Percentiles rank a stretch among this genome's conserved stretches.
These are phyloP conservation scores for Stachybotrys chartarum DNA, from an alignment of 2,329 filamentous ascomycete genomes.

Conservation along the genomic window DNA sequence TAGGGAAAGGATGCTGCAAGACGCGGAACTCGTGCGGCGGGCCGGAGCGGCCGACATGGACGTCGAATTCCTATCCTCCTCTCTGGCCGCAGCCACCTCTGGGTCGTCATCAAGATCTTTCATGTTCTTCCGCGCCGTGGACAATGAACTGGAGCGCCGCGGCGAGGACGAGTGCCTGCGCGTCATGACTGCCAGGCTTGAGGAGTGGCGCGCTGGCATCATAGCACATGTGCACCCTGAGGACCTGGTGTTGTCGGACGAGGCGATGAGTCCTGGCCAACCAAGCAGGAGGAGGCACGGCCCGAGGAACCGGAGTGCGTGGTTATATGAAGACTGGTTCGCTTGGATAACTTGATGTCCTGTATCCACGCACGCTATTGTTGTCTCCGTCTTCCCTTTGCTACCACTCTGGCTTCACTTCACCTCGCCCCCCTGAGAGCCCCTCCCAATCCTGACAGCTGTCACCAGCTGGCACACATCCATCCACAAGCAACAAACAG, in stretches of 20 bases:
- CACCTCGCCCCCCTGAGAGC: no score
- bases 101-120: constrained; percentile 19
- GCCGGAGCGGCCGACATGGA: constrained; percentile 3
- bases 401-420: no score
- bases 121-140: constrained; percentile 7
- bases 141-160: neutral
- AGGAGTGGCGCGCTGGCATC: constrained; percentile 1
- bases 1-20: constrained; percentile 15
- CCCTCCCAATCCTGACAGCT: neutral
- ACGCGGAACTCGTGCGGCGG: constrained; percentile 19
- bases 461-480: neutral
- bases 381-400: no score
- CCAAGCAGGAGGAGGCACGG: no score
- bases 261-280: no score
- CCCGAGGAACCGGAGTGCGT: no score
- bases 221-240: no score
- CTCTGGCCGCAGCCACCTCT: constrained; percentile 9
- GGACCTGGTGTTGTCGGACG: no score
- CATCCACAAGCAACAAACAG: neutral
- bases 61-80: neutral
- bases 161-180: constrained; percentile 5
- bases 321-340: no score
- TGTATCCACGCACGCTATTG: no score
- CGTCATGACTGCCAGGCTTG: constrained; percentile 3
- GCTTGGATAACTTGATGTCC: no score